These are phyloP conservation scores for Rhazya stricta DNA, from an alignment of 257 asterid genomes.

Conservation along the genomic window DNA sequence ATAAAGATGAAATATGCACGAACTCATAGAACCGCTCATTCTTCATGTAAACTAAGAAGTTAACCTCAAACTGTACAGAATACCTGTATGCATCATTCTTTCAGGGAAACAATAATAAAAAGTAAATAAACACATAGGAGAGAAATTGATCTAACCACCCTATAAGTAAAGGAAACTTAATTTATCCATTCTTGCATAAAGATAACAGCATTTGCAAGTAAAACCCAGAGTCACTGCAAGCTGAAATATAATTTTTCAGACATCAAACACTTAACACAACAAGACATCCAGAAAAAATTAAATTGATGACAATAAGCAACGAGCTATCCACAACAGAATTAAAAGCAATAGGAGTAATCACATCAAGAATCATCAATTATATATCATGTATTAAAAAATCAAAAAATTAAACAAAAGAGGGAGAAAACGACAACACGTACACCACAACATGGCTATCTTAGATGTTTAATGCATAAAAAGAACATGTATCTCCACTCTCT, in stretches of 20 bases:
- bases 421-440: not conserved
- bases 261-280: not conserved
- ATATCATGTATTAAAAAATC: not conserved
- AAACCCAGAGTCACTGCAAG: not conserved
- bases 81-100: not conserved
- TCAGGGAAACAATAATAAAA: not conserved
- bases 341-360: not conserved
- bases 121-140: not conserved
- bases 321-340: not conserved
- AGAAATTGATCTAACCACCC: not conserved
- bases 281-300: not conserved
- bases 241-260: not conserved
- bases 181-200: not conserved
- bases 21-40: not conserved
- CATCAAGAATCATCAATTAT: not conserved
- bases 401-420: not conserved
- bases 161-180: not conserved
- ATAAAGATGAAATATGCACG: too few relatives aligned
- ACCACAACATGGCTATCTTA: too few relatives aligned
- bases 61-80: too few relatives aligned
- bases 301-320: not conserved
- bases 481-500: too few relatives aligned
- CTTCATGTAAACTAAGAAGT: too few relatives aligned
- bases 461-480: not conserved
- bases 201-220: not conserved